A percentile compares a stretch with the other conserved stretches of the same genome.
Evolutionary conservation across 1,284 basidiomycete species (phyloP).

Genomic region (Cryptococcus jaspeensis): DNA sequence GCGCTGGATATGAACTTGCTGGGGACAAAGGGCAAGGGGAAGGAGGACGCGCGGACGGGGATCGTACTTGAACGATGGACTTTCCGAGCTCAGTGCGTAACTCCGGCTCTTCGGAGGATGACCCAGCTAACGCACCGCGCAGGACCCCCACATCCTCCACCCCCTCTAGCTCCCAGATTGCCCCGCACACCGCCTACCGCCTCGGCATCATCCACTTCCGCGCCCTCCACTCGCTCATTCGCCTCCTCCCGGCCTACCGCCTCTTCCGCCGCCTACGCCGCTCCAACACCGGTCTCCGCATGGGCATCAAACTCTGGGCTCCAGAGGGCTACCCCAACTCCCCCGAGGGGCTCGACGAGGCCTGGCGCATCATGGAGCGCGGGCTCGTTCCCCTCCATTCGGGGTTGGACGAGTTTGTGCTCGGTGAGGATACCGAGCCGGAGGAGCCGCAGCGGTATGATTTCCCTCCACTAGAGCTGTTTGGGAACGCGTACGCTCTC

Average conservation of each 20-base stretch:
- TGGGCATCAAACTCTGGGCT: conserved; percentile 50
- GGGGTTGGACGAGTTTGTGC: conserved; percentile 31
- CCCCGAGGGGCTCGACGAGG: conserved; percentile 31
- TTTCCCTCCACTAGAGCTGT: conserved; percentile 39
- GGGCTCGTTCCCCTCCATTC: conserved; percentile 41
- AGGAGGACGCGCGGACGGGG: conserved; percentile 31
- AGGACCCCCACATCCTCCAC: conserved; percentile 7
- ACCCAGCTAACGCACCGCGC: neutral
- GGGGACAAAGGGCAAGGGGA: conserved; percentile 25
- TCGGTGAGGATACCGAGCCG: conserved; percentile 12
- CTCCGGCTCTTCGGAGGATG: neutral
- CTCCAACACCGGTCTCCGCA: conserved; percentile 40
- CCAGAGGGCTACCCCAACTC: conserved; percentile 40
- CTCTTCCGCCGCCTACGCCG: conserved; percentile 41
- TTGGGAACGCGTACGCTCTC: conserved; percentile 40
- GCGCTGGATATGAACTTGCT: conserved; percentile 28
- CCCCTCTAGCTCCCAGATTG: conserved; percentile 28
- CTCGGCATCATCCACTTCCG: conserved; percentile 49
- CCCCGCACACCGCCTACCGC: conserved; percentile 41
- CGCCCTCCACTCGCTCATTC: conserved; percentile 41
- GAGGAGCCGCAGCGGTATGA: conserved; percentile 27
- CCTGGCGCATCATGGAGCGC: conserved; percentile 48
- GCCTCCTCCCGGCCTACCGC: conserved; percentile 44
- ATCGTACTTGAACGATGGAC: conserved; percentile 51
- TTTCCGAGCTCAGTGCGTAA: conserved; percentile 37